Conservation (phyloP, 129 eudicot species). For the Flaveria brownii region DNA sequence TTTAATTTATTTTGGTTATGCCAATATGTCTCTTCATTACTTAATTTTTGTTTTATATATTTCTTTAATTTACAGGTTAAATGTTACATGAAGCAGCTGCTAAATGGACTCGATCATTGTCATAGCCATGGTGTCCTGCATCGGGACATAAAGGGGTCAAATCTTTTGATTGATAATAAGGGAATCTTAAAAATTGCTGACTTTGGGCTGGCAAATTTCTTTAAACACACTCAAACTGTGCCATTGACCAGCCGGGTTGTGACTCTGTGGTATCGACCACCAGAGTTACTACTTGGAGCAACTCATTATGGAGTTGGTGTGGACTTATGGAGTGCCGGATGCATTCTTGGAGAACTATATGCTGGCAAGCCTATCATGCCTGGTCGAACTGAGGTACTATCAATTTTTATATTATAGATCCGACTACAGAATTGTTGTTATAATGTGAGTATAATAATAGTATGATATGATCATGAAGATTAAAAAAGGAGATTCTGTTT, state of each 20-base stretch:
- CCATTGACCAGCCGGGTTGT: slow-evolving; percentile 85
- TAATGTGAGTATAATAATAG: not conserved
- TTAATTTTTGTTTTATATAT: not conserved
- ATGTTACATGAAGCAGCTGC: slow-evolving; percentile 81
- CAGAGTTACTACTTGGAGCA: slow-evolving; percentile 84
- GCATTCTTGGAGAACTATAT: slow-evolving; percentile 84
- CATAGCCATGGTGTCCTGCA: slow-evolving; percentile 78
- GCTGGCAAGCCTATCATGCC: slow-evolving; percentile 94
- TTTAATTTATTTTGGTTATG: not conserved
- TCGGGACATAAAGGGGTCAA: slow-evolving; percentile 92
- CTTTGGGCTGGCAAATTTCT: slow-evolving; percentile 78
- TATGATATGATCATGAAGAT: slow-evolving; percentile 2
- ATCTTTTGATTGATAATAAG: slow-evolving; percentile 65
- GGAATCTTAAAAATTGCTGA: slow-evolving; percentile 90
- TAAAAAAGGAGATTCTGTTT: not conserved
- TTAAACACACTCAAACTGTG: slow-evolving; percentile 40
- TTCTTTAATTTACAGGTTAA: slow-evolving; percentile 47
- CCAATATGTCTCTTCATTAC: not conserved
- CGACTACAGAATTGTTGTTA: not conserved
- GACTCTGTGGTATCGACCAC: slow-evolving; percentile 94
- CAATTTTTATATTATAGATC: not conserved
- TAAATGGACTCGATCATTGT: slow-evolving; percentile 83
- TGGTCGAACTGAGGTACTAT: slow-evolving; percentile 73
- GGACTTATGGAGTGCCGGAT: slow-evolving; percentile 89
- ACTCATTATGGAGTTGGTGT: slow-evolving; percentile 72